phyloP scores from a whole-genome alignment of 2,329 filamentous ascomycete genomes.

The Fulvia fulva region DNA sequence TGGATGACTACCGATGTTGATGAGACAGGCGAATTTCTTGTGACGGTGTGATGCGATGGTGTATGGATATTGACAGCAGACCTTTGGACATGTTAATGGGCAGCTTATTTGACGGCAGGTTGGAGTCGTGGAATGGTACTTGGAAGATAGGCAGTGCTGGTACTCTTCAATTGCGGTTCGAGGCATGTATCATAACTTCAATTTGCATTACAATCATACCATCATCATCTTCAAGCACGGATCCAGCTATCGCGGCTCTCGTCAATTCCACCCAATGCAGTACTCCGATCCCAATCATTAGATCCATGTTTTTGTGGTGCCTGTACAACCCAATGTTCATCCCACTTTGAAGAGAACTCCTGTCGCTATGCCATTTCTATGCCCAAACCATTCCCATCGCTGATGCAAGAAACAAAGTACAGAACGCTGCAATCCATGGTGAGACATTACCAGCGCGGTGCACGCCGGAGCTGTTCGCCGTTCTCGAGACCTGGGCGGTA shows the following conservation, averaged over 20 bases:
- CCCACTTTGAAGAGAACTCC: conserved; percentile 1
- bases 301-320: conserved; percentile 5
- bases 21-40: too few species aligned
- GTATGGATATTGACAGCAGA: too few species aligned
- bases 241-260: neutral
- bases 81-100: neutral
- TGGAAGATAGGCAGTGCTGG: neutral
- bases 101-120: neutral
- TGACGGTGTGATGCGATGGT: too few species aligned
- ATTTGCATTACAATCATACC: conserved; percentile 2
- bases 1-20: too few species aligned
- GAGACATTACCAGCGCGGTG: neutral
- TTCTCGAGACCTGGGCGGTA: conserved; percentile 11
- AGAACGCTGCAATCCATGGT: conserved; percentile 9
- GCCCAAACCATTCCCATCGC: conserved; percentile 9
- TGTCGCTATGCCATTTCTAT: conserved; percentile 14
- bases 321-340: conserved; percentile 12
- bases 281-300: conserved; percentile 6
- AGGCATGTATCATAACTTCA: neutral
- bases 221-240: conserved; percentile 1
- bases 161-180: neutral
- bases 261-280: neutral
- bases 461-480: neutral
- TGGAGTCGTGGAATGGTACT: neutral
- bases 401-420: conserved; percentile 17